These are phyloP conservation scores for Smallanthus sonchifolius DNA, from an alignment of 129 eudicot genomes.

Conservation along the genomic window DNA sequence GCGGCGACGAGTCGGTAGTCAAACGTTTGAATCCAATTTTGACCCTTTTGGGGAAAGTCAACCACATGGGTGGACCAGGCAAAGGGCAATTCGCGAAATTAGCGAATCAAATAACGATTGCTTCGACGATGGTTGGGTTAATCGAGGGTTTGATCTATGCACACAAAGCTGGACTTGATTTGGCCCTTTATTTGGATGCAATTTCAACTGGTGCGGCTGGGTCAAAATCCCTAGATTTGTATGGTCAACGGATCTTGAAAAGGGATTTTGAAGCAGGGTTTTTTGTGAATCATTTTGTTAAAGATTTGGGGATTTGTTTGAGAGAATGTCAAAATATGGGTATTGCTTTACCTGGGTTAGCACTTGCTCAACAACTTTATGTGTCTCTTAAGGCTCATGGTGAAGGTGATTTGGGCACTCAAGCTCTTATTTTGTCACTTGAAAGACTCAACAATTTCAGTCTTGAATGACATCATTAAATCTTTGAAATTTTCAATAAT, in stretches of 20 bases:
- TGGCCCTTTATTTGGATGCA: slow-evolving; percentile 45
- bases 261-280: slow-evolving; percentile 96
- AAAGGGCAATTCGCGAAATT: slow-evolving; percentile 84
- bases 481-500: slow-evolving; percentile 7
- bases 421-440: slow-evolving; percentile 78
- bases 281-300: slow-evolving; percentile 91
- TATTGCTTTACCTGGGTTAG: slow-evolving; percentile 80
- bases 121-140: slow-evolving; percentile 90
- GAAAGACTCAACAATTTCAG: slow-evolving; percentile 79
- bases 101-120: slow-evolving; percentile 81
- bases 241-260: slow-evolving; percentile 70
- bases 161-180: slow-evolving; percentile 68
- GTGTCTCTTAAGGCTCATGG: slow-evolving; percentile 89
- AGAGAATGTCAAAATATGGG: slow-evolving; percentile 89
- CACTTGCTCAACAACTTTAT: slow-evolving; percentile 97
- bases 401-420: slow-evolving; percentile 93
- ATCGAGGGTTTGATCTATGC: slow-evolving; percentile 86
- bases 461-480: slow-evolving; percentile 12
- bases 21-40: slow-evolving; percentile 44
- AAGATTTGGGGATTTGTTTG: slow-evolving; percentile 96
- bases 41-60: slow-evolving; percentile 55
- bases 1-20: slow-evolving; percentile 58
- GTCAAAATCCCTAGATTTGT: slow-evolving; percentile 79
- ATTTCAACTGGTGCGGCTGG: slow-evolving; percentile 94
- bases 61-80: slow-evolving; percentile 91